phyloP scores from a whole-genome alignment of 805 yeast genomes.

The Candida jianshihensis region DNA sequence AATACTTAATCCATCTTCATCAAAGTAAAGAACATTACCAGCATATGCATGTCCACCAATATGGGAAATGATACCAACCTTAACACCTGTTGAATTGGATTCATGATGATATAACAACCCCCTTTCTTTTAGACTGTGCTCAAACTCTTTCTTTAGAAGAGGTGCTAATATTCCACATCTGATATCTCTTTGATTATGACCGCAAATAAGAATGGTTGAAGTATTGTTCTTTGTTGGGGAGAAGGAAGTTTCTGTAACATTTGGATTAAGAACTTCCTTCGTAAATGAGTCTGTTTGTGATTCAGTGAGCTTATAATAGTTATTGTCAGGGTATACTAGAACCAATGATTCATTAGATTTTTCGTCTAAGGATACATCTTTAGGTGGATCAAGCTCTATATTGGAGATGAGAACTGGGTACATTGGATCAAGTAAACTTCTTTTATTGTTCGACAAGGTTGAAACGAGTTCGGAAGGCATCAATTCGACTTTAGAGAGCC shows the following conservation, averaged over 20 bases:
- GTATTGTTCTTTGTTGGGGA: slow-evolving; percentile 18
- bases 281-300: slow-evolving; percentile 29
- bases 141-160: slow-evolving; percentile 43
- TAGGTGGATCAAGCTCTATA: slow-evolving; percentile 25
- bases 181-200: slow-evolving; percentile 54
- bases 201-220: slow-evolving; percentile 48
- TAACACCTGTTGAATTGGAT: slow-evolving; percentile 22
- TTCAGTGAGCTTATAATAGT: slow-evolving; percentile 20
- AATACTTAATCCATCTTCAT: slow-evolving; percentile 30
- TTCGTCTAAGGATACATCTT: not conserved
- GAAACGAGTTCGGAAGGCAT: slow-evolving; percentile 37
- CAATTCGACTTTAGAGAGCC: slow-evolving; percentile 42
- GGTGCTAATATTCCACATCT: slow-evolving; percentile 71
- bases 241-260: slow-evolving; percentile 11
- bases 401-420: slow-evolving; percentile 48
- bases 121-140: slow-evolving; percentile 29
- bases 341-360: slow-evolving; percentile 24
- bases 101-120: slow-evolving; percentile 22
- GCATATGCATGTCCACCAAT: slow-evolving; percentile 86
- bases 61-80: slow-evolving; percentile 60
- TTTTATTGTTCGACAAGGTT: slow-evolving; percentile 30
- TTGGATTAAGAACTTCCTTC: slow-evolving; percentile 33
- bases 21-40: slow-evolving; percentile 64
- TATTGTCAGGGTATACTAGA: slow-evolving; percentile 49
- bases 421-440: slow-evolving; percentile 29